Evolutionary conservation across 2,329 filamentous ascomycete species (phyloP), one percentile per base, ranked within the genome.

Genomic region (Colletotrichum musicola): DNA sequence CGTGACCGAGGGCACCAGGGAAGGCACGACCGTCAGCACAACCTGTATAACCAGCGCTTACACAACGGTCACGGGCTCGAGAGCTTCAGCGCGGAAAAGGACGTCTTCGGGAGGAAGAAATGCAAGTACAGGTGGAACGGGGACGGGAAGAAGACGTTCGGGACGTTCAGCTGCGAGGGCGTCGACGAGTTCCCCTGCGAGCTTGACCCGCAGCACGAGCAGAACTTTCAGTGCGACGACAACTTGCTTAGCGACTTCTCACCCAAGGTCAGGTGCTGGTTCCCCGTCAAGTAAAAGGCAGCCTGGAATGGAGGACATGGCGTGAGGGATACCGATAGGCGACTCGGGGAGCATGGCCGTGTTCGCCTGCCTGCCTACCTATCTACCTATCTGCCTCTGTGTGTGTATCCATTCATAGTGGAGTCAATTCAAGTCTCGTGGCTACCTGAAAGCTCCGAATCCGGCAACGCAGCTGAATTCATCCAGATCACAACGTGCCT

Each of bases 41-140:
- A 44, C 56, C 14, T 59, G 66, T 22, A 16, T 62, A 20, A 59
- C 47, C 22, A 44, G 42, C 18, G 47, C 49, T 2, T 56, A 59
- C 62, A 69, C 55, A 14, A 61, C 61, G 9, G 35, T 69, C 49
- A 66, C 62, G 9, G 62, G 53, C 42, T 69, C 9, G 16, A n/a
- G 10, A 49, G 46, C 46, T 49, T 49, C 46, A 13, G 22, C 46
- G 46, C 46, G 7, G 13, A 49, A n/a, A 22, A 49, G 46, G 46
- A 49, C 46, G 18, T 49, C 46, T 49, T 49, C 9, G 46, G 46
- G 18, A n/a, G 12, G 18, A 49, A 49, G 46, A 22, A 20, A 6
- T 49, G 46, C 46, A 22, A 22, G 46, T 49, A 25, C 18, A 22
- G 20, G 46, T 13, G n/a, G 46, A 22, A 49, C 46, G 46, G 20